Conservation (phyloP, 1,139 yeast species). For the Diutina scorzettiae region DNA sequence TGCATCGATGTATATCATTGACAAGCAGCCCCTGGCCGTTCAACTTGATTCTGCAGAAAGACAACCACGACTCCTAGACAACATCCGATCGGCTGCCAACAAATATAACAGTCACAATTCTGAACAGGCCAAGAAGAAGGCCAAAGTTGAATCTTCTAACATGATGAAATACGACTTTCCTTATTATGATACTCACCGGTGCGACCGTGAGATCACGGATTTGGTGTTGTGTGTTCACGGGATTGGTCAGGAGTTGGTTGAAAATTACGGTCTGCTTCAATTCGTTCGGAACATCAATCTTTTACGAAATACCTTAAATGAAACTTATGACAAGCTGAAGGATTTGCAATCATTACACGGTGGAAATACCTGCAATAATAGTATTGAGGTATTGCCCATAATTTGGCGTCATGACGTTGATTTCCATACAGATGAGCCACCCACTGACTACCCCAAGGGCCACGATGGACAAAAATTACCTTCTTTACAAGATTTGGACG, state of each 20-base stretch:
- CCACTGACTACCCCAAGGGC: conserved; percentile 19
- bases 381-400: conserved; percentile 65
- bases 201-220: conserved; percentile 43
- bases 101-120: neutral
- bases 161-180: conserved; percentile 10
- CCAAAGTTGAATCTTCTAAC: conserved; percentile 7
- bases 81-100: neutral
- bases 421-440: conserved; percentile 37
- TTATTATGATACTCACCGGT: neutral
- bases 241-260: conserved; percentile 81
- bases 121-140: neutral
- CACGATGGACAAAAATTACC: conserved; percentile 35
- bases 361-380: conserved; percentile 29
- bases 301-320: conserved; percentile 51
- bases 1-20: neutral
- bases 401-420: conserved; percentile 67
- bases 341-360: conserved; percentile 29
- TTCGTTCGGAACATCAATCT: conserved; percentile 78
- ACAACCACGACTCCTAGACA: too few species aligned
- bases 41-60: neutral
- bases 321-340: conserved; percentile 36
- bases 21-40: neutral
- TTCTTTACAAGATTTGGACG: conserved; percentile 57
- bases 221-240: conserved; percentile 83
- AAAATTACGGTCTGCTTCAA: conserved; percentile 67